Conservation (phyloP, 148 eudicot species). For the Polygonum maritimum region DNA sequence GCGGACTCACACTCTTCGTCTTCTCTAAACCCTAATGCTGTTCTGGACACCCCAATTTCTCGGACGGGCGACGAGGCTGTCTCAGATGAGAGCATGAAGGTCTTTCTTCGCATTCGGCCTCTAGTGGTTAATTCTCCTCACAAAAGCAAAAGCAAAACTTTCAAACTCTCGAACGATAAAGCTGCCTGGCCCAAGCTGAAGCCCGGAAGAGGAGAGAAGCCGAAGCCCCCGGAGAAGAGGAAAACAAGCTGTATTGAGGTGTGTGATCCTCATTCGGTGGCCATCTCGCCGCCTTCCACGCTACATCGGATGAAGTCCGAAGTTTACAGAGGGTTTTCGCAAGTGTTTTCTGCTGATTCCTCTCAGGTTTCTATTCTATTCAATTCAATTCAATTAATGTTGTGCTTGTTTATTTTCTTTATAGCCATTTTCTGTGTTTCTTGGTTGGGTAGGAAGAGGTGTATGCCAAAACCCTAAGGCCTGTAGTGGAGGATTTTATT, state of each 20-base stretch:
- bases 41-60: not conserved
- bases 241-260: slow-evolving; percentile 31
- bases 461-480: slow-evolving; percentile 56
- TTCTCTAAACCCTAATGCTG: not conserved
- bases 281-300: slow-evolving; percentile 36
- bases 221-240: slow-evolving; percentile 12
- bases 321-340: slow-evolving; percentile 55
- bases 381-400: not conserved
- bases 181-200: slow-evolving; percentile 43
- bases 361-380: slow-evolving; percentile 42
- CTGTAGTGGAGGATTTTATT: slow-evolving; percentile 62
- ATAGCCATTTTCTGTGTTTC: not conserved
- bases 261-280: slow-evolving; percentile 46
- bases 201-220: slow-evolving; percentile 8
- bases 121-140: not conserved
- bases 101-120: slow-evolving; percentile 58
- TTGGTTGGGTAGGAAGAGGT: slow-evolving; percentile 47
- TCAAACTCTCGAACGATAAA: slow-evolving; percentile 12
- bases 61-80: not conserved
- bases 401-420: not conserved
- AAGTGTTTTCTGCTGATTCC: slow-evolving; percentile 44
- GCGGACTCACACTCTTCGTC: not conserved
- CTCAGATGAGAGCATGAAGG: slow-evolving; percentile 39
- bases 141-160: not conserved
- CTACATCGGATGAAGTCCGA: slow-evolving; percentile 44